Base-by-base conservation (phyloP, 75 land plant genomes). In the Picea glauca region DNA sequence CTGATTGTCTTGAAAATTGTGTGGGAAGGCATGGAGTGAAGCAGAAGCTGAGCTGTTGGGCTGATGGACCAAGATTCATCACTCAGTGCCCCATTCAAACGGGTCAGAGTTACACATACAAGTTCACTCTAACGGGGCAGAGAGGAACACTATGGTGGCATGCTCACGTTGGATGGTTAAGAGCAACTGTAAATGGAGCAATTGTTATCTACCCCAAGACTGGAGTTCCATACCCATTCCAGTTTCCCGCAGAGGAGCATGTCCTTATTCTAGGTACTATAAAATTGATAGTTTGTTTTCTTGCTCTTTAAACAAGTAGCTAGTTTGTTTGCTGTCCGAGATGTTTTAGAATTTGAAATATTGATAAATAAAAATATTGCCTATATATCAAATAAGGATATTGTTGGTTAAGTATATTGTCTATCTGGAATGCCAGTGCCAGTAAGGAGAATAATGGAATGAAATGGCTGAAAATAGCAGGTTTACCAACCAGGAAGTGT, bases 91-190 rank as follows among this genome's bases (percentile, higher is more conserved):
- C 90, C 1, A 83, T 88, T 31, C 72, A 68, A 32, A 85, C 85
- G 15, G 84, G 84, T 0, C 62, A 30, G 17, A 78, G 40, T 11
- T 83, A 58, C 65, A 81, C 78, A 3, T 80, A 89, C 56, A 77
- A 62, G 40, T 54, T 86, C 33, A 79, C 58, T 21, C 20, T 88
- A 7, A 35, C 80, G 4, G 33, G 31, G 1, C 81, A 88, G 58
- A 80, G 73, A 60, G 90, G 84, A 30, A 86, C 88, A 18, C 30
- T 86, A 7, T 86, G 84, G 84, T 89, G 86, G 85, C 91, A 89
- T 78, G 91, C 91, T 0, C 91, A 89, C 66, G 80, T 80, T 15
- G 67, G 38, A 20, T 89, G 91, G 91, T 5, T 83, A 21, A 61
- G 91, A 54, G 86, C 91, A 7, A 86, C 91, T 11, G 83, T 86